A percentile compares a stretch with the other conserved stretches of the same genome.
These are phyloP conservation scores for Penicillium corylophilum DNA, from an alignment of 2,329 filamentous ascomycete species.

Conservation along the genomic window DNA sequence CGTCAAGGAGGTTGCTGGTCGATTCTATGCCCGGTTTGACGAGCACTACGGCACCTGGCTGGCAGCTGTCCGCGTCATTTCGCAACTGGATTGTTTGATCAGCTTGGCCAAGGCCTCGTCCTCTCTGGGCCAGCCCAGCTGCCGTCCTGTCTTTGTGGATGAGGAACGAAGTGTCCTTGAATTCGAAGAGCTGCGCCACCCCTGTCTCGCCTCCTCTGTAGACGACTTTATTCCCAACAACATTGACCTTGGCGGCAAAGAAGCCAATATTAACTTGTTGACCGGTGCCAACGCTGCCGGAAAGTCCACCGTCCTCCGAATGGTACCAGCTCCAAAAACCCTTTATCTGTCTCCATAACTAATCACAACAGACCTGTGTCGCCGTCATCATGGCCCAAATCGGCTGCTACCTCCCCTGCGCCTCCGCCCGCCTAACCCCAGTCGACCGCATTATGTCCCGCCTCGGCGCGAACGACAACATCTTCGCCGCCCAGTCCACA, in stretches of 20 bases:
- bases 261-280: constrained; percentile 81
- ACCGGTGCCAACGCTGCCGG: constrained; percentile 96
- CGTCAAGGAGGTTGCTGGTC: constrained; percentile 76
- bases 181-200: constrained; percentile 88
- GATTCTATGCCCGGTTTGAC: constrained; percentile 87
- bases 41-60: constrained; percentile 83
- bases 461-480: constrained; percentile 96
- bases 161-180: constrained; percentile 83
- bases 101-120: constrained; percentile 86
- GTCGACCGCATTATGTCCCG: constrained; percentile 98
- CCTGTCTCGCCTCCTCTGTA: constrained; percentile 86
- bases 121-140: constrained; percentile 80
- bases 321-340: constrained; percentile 58
- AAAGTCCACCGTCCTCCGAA: constrained; percentile 92
- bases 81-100: constrained; percentile 92
- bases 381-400: constrained; percentile 98
- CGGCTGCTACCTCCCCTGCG: constrained; percentile 85
- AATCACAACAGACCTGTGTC: constrained; percentile 69
- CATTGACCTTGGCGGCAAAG: constrained; percentile 76
- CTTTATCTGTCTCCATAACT: constrained; percentile 14
- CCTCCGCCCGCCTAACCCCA: constrained; percentile 78
- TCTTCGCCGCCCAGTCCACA: constrained; percentile 94
- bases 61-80: constrained; percentile 81
- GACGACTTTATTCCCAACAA: constrained; percentile 97
- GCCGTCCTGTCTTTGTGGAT: constrained; percentile 83